These are phyloP conservation scores for Starmerella sirachaensis DNA, from an alignment of 805 yeast genomes.

Conservation along the genomic window DNA sequence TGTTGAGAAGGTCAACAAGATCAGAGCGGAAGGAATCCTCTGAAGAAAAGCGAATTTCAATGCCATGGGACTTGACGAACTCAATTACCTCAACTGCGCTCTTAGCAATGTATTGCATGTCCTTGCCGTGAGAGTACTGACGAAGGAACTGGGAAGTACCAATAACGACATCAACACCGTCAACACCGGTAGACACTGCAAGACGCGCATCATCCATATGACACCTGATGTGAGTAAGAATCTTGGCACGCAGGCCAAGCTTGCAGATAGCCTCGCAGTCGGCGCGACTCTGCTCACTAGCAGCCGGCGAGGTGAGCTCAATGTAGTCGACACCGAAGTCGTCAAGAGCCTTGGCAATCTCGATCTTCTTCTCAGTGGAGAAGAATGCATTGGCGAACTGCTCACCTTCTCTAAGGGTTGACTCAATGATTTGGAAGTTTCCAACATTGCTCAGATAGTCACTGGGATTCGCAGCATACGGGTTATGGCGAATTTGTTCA, in stretches of 20 bases:
- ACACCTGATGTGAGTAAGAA: slow-evolving; percentile 92
- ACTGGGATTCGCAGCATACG: slow-evolving; percentile 92
- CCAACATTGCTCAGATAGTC: slow-evolving; percentile 84
- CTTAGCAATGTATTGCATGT: slow-evolving; percentile 94
- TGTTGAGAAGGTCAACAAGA: slow-evolving; percentile 85
- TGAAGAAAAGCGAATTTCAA: slow-evolving; percentile 91
- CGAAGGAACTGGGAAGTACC: slow-evolving; percentile 94
- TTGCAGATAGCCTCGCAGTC: slow-evolving; percentile 99
- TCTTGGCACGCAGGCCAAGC: slow-evolving; percentile 89
- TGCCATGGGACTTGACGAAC: slow-evolving; percentile 91
- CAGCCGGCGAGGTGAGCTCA: slow-evolving; percentile 95
- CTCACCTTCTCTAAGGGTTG: slow-evolving; percentile 96
- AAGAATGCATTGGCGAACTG: slow-evolving; percentile 97
- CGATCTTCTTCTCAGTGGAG: slow-evolving; percentile 86
- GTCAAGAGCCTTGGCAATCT: slow-evolving; percentile 92
- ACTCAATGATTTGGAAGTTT: slow-evolving; percentile 82
- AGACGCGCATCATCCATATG: slow-evolving; percentile 98
- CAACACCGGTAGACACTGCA: slow-evolving; percentile 97
- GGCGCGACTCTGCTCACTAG: slow-evolving; percentile 79
- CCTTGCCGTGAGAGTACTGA: slow-evolving; percentile 94
- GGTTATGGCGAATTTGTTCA: slow-evolving; percentile 36
- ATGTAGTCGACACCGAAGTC: slow-evolving; percentile 98
- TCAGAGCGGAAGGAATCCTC: slow-evolving; percentile 97
- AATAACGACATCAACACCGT: slow-evolving; percentile 96
- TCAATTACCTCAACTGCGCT: slow-evolving; percentile 94